phyloP scores from a whole-genome alignment of 192 early-diverging fungal genomes.

The Mortierella antarctica region DNA sequence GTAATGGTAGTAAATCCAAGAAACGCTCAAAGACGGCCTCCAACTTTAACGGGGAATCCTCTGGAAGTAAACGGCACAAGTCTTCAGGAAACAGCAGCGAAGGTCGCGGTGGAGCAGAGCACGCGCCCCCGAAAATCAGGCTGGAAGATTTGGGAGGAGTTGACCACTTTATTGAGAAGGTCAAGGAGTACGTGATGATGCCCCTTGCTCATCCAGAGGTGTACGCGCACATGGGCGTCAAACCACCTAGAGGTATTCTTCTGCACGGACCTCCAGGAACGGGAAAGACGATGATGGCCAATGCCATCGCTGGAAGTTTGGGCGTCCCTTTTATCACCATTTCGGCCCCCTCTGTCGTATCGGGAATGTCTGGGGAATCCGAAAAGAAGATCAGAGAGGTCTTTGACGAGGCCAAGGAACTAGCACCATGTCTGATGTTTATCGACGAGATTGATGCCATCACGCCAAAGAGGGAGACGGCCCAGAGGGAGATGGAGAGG shows the following conservation, averaged over 20 bases:
- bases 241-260: slow-evolving; percentile 93
- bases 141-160: slow-evolving; percentile 88
- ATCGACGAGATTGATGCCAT: slow-evolving; percentile 99
- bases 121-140: slow-evolving; percentile 47
- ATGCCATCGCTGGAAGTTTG: slow-evolving; percentile 96
- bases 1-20: slow-evolving; percentile 37
- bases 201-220: slow-evolving; percentile 95
- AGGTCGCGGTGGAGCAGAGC: slow-evolving; percentile 40
- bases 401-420: slow-evolving; percentile 93
- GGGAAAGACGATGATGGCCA: slow-evolving; percentile 94
- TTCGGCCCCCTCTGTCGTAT: slow-evolving; percentile 93
- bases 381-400: slow-evolving; percentile 98
- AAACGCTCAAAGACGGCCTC: slow-evolving; percentile 50
- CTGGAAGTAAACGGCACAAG: slow-evolving; percentile 40
- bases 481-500: slow-evolving; percentile 95
- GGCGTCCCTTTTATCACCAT: slow-evolving; percentile 93
- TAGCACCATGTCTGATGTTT: slow-evolving; percentile 93
- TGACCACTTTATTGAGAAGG: slow-evolving; percentile 88
- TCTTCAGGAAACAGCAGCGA: slow-evolving; percentile 10
- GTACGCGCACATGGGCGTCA: slow-evolving; percentile 90
- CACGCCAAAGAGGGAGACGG: slow-evolving; percentile 88
- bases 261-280: slow-evolving; percentile 98
- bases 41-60: slow-evolving; percentile 16
- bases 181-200: slow-evolving; percentile 93
- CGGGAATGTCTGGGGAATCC: slow-evolving; percentile 98